phyloP scores from a whole-genome alignment of 2,329 filamentous ascomycete species.

The Ceratocystis colombiana region DNA sequence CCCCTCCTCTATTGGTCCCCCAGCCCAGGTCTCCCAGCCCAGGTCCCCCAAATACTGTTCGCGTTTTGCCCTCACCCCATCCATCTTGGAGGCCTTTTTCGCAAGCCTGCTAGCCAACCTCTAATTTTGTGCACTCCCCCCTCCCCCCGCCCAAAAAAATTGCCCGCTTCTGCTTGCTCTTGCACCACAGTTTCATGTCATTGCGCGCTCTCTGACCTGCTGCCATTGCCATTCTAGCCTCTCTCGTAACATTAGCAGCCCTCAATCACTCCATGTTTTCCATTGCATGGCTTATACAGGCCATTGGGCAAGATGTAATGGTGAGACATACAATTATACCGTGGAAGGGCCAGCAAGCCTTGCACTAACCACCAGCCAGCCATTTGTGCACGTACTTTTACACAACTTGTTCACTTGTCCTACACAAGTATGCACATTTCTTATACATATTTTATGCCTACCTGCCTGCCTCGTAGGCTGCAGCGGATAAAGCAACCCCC shows the following conservation, averaged over 20 bases:
- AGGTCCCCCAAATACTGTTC: background rate
- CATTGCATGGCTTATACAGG: background rate
- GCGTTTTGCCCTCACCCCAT: background rate
- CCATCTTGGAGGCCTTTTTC: background rate
- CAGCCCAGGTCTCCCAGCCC: background rate
- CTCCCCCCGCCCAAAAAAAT: background rate
- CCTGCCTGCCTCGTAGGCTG: background rate
- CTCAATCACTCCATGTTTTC: background rate
- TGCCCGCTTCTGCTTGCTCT: background rate
- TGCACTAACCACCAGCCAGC: background rate
- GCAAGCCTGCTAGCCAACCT: background rate
- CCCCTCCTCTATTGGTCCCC: background rate
- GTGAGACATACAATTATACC: background rate
- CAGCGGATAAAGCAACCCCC: background rate
- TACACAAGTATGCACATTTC: background rate
- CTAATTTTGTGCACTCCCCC: background rate
- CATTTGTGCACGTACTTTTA: background rate
- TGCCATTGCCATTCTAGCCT: background rate
- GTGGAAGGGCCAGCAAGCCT: background rate
- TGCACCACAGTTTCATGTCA: constrained; percentile 15
- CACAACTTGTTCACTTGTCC: background rate
- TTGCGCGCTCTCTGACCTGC: constrained; percentile 12
- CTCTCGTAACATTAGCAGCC: background rate
- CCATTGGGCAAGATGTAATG: background rate
- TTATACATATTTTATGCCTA: background rate